Evolutionary conservation across 1,284 basidiomycete genomes (phyloP).

Genomic region (Apiotrichum akiyoshidainum): DNA sequence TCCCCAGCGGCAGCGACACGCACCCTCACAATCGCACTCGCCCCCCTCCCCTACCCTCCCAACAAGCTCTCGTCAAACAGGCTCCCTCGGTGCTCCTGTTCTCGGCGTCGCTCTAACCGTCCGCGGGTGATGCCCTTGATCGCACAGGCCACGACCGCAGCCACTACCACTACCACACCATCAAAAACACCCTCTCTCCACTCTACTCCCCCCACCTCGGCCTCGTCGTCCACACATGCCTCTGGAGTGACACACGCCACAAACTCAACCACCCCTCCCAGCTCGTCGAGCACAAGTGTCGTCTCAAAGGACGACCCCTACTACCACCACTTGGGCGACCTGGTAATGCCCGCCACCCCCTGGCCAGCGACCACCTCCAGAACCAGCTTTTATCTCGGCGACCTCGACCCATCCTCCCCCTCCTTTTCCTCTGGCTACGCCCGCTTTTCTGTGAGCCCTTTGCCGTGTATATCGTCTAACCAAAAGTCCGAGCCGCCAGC

Average conservation of each 20-base stretch:
- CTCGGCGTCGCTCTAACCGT: not conserved
- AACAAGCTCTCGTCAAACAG: not conserved
- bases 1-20: not conserved
- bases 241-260: not conserved
- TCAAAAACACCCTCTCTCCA: too few relatives aligned
- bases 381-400: constrained; percentile 15
- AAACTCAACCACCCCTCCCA: not conserved
- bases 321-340: too few relatives aligned
- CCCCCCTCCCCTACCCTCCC: not conserved
- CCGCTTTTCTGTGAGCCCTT: constrained; percentile 14
- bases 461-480: not conserved
- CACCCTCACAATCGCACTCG: not conserved
- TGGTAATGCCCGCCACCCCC: too few relatives aligned
- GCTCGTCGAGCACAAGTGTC: not conserved
- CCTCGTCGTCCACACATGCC: not conserved
- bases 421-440: constrained; percentile 3
- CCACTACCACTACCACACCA: not conserved
- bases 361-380: not conserved
- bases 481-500: constrained; percentile 16
- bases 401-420: constrained; percentile 2
- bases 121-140: constrained; percentile 1
- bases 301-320: not conserved
- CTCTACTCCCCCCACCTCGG: not conserved
- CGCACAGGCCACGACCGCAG: not conserved
- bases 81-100: not conserved